A percentile compares a stretch with the other conserved stretches of the same genome.
Conservation (phyloP, 2,329 filamentous ascomycete species). For the Moelleriella libera region DNA sequence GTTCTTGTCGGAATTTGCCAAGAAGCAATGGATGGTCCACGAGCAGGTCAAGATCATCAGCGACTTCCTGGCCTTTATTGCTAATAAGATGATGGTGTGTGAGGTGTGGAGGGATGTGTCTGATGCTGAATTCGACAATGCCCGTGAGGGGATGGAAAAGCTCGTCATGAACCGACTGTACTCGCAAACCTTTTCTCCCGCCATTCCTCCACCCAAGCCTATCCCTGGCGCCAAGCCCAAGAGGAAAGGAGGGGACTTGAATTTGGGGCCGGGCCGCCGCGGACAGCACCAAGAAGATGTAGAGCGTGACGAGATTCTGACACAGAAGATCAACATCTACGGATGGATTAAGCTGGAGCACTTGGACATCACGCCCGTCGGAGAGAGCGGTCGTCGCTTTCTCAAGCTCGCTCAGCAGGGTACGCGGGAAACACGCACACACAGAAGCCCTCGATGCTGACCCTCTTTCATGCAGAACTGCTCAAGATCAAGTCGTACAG, state of each 20-base stretch:
- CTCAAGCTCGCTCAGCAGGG: slow-evolving; percentile 79
- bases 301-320: slow-evolving; percentile 86
- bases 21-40: slow-evolving; percentile 98
- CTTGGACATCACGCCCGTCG: slow-evolving; percentile 76
- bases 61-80: slow-evolving; percentile 92
- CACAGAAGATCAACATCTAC: slow-evolving; percentile 95
- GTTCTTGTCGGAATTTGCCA: slow-evolving; percentile 86
- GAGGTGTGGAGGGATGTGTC: slow-evolving; percentile 95
- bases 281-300: slow-evolving; percentile 98
- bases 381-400: slow-evolving; percentile 78
- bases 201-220: slow-evolving; percentile 69
- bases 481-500: slow-evolving; percentile 94
- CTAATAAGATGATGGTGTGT: slow-evolving; percentile 94
- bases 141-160: slow-evolving; percentile 97
- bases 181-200: slow-evolving; percentile 88
- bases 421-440: slow-evolving; percentile 15
- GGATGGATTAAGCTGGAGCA: slow-evolving; percentile 89
- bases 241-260: slow-evolving; percentile 52
- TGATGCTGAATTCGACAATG: slow-evolving; percentile 96
- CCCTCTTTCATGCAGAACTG: slow-evolving; percentile 46
- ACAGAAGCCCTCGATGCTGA: neutral
- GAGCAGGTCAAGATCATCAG: slow-evolving; percentile 98
- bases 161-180: slow-evolving; percentile 97
- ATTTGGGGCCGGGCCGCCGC: slow-evolving; percentile 66
- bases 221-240: slow-evolving; percentile 54